Base-by-base conservation (phyloP, 306 rosid species). In the Ochetophila trinervis region DNA sequence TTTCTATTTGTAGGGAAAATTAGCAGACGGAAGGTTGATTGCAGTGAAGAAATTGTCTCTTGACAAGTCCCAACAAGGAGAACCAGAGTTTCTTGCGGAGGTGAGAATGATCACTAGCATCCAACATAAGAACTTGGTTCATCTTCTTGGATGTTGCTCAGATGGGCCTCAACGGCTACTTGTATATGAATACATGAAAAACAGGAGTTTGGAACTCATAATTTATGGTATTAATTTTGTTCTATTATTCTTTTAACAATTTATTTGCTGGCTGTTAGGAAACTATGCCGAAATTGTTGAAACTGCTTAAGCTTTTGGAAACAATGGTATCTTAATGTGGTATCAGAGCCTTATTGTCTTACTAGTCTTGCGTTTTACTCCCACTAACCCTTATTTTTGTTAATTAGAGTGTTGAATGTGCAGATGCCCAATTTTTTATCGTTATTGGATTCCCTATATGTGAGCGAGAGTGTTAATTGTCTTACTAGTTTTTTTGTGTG, bases 101-200 rank as follows among this genome's bases (percentile, higher is more conserved):
- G 94, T 93, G 81, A 89, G 86, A 76, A 54, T 84, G 79, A 87
- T 89, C 75, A 84, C 93, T 12, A 87, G 97, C 78, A 91, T 89
- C 65, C 98, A 93, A 66, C 98, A 93, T 82, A 89, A 83, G 70
- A 89, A 89, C 78, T 84, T 93, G 19, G 91, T 93, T 75, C 89
- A 86, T 54, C 88, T 89, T 62, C 74, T 93, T 3, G 97, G 98
- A 53, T 89, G 94, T 69, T 93, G 98, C 78, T 66, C 90, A 4
- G 87, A 87, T 44, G 98, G 94, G 13, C 83, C 88, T 55, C 85
- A 93, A 65, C 78, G 97, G 83, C 78, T 87, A 36, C 91, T 93
- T 36, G 95, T 93, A 6, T 93, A 89, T 50, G 97, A 93, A 67
- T 93, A 83, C 78, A 80, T 93, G 98, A 80, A 73, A 79, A 87